These are phyloP conservation scores for Oropetium thomaeum DNA, from an alignment of 176 grass and related monocot genomes.

Conservation along the genomic window DNA sequence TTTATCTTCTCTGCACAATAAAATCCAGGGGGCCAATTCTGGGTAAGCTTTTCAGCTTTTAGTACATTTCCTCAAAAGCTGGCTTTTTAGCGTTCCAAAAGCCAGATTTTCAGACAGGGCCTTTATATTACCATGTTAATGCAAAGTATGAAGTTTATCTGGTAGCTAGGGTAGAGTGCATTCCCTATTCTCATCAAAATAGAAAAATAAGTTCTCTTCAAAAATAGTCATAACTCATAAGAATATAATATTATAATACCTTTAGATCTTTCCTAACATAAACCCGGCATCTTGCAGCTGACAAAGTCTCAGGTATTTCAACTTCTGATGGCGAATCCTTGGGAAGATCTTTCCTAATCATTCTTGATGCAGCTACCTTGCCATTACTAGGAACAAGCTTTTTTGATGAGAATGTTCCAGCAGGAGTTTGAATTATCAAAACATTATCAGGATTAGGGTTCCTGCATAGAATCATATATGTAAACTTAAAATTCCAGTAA, in stretches of 20 bases:
- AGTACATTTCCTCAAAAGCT: no score
- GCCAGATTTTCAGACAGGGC: no score
- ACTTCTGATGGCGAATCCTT: slow-evolving; percentile 40
- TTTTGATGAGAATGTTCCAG: slow-evolving; percentile 93
- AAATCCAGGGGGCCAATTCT: no score
- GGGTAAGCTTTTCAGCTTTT: no score
- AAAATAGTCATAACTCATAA: slow-evolving; percentile 5
- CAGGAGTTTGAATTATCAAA: slow-evolving; percentile 91
- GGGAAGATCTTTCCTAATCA: slow-evolving; percentile 81
- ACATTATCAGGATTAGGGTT: slow-evolving; percentile 90
- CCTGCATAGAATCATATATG: slow-evolving; percentile 53
- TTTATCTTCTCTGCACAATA: no score
- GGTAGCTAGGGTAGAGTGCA: slow-evolving; percentile 1
- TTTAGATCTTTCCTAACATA: slow-evolving; percentile 74
- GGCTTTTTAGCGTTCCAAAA: no score
- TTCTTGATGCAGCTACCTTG: slow-evolving; percentile 64
- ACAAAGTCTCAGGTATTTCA: slow-evolving; percentile 40
- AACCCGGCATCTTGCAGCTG: slow-evolving; percentile 66
- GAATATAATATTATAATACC: slow-evolving; percentile 44
- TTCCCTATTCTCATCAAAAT: slow-evolving; percentile 12
- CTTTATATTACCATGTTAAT: slow-evolving; percentile 14
- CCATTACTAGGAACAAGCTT: slow-evolving; percentile 64
- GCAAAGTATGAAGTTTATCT: not conserved
- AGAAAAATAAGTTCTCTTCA: slow-evolving; percentile 4
- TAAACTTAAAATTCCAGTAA: slow-evolving; percentile 7